phyloP scores from a whole-genome alignment of 768 basidiomycete species.

The Trametes meyenii region DNA sequence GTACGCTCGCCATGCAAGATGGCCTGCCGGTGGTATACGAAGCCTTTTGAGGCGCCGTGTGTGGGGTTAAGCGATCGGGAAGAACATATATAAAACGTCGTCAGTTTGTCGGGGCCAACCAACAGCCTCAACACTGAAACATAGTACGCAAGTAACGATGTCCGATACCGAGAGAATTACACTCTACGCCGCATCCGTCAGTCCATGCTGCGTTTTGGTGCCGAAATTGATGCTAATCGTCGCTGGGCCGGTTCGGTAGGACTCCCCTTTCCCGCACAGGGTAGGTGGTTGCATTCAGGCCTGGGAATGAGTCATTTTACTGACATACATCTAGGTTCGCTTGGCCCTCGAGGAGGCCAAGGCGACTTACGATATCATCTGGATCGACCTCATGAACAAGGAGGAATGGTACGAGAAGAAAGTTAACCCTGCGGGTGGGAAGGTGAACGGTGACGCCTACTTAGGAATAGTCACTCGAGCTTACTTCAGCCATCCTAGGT shows the following conservation, averaged over 20 bases:
- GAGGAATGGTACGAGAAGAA: slow-evolving; percentile 6
- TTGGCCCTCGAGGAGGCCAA: slow-evolving; percentile 8
- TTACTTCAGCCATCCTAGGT: slow-evolving; percentile 39
- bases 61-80: not conserved
- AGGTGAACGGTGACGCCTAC: not conserved
- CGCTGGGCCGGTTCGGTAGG: not conserved
- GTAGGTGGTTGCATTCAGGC: not conserved
- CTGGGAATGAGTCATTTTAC: too few relatives aligned
- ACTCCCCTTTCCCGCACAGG: slow-evolving; percentile 17
- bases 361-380: slow-evolving; percentile 20
- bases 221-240: not conserved
- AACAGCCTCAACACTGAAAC: not conserved
- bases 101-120: not conserved
- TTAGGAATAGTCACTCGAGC: not conserved
- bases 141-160: not conserved
- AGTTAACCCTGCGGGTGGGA: not conserved
- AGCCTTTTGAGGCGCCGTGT: not conserved
- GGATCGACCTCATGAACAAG: slow-evolving; percentile 15
- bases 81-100: not conserved
- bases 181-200: slow-evolving; percentile 1
- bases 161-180: not conserved
- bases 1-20: not conserved
- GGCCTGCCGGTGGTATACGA: not conserved
- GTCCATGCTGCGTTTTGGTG: not conserved
- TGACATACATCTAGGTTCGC: not conserved